Evolutionary conservation across 1,284 basidiomycete genomes (phyloP).

Genomic region (Sphaerobolus stellatus): DNA sequence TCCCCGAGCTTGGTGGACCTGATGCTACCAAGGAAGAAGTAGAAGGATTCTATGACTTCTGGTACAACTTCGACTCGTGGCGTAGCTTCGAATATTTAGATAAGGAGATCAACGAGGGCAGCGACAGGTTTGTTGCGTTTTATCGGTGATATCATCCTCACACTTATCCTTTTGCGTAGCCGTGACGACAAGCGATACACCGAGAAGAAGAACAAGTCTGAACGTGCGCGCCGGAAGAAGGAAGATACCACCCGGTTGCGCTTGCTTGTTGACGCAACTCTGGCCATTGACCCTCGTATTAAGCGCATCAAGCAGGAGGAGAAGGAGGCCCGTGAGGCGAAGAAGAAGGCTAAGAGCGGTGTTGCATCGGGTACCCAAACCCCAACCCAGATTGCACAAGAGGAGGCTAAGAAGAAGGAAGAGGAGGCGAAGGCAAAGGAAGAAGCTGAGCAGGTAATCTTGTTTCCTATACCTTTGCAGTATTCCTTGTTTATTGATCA

Average conservation of each 20-base stretch:
- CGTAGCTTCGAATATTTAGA: slow-evolving; percentile 97
- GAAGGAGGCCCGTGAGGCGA: slow-evolving; percentile 92
- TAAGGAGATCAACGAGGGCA: slow-evolving; percentile 98
- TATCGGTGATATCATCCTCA: too few relatives aligned
- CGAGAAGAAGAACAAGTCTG: slow-evolving; percentile 99
- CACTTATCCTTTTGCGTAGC: slow-evolving; percentile 39
- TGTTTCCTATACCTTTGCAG: slow-evolving; percentile 14
- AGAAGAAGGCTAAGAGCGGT: slow-evolving; percentile 68
- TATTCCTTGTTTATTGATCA: not conserved
- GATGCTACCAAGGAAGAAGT: slow-evolving; percentile 81
- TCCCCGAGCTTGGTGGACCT: slow-evolving; percentile 75
- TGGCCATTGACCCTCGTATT: slow-evolving; percentile 91
- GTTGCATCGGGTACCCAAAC: slow-evolving; percentile 32
- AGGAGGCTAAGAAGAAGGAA: slow-evolving; percentile 74
- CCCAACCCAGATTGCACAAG: slow-evolving; percentile 59
- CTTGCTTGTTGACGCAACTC: slow-evolving; percentile 82
- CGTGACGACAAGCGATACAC: slow-evolving; percentile 99
- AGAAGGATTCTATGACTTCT: slow-evolving; percentile 96
- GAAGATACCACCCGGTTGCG: slow-evolving; percentile 94
- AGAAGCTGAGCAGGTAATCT: slow-evolving; percentile 62
- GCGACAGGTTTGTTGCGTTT: slow-evolving; percentile 71
- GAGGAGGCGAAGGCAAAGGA: slow-evolving; percentile 67
- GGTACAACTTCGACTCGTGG: slow-evolving; percentile 99
- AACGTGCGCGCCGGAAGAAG: slow-evolving; percentile 95
- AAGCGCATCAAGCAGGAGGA: slow-evolving; percentile 97